Conservation (phyloP, 164 flowering plant genomes). For the Nymphaea thermarum region DNA sequence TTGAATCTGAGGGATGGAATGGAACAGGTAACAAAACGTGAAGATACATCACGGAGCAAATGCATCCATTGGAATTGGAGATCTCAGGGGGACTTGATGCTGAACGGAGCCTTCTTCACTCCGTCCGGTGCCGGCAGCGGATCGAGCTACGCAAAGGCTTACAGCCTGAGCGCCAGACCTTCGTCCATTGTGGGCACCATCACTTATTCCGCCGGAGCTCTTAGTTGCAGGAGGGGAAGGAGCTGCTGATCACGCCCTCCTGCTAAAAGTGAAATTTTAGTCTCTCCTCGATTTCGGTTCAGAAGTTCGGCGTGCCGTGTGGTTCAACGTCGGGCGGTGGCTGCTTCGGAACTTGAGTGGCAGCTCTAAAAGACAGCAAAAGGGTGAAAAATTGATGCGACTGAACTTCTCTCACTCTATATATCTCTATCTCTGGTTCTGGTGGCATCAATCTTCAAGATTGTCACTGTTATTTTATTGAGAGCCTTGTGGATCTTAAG, state of each 20-base stretch:
- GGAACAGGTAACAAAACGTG: conserved; percentile 61
- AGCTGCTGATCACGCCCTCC: conserved; percentile 23
- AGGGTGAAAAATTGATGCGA: background rate
- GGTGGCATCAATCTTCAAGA: background rate
- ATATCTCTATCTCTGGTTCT: background rate
- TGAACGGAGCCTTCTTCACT: conserved; percentile 71
- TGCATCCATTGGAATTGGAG: conserved; percentile 72
- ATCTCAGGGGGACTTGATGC: conserved; percentile 48
- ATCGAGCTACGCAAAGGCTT: conserved; percentile 56
- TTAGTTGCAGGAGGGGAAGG: conserved; percentile 43
- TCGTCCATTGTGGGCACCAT: conserved; percentile 43
- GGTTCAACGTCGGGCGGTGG: background rate
- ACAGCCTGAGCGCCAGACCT: conserved; percentile 55
- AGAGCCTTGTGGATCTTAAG: background rate
- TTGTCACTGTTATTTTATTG: background rate
- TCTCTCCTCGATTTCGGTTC: background rate
- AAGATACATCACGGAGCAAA: conserved; percentile 19
- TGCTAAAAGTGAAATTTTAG: background rate
- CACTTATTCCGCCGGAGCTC: conserved; percentile 42
- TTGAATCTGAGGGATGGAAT: background rate
- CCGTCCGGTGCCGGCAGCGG: conserved; percentile 51
- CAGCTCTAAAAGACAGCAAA: background rate
- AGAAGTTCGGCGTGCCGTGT: background rate
- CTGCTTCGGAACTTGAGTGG: background rate
- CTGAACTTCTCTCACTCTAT: too few species aligned